Conservation (phyloP, 2,329 filamentous ascomycete species). For the Fusarium nygamai region DNA sequence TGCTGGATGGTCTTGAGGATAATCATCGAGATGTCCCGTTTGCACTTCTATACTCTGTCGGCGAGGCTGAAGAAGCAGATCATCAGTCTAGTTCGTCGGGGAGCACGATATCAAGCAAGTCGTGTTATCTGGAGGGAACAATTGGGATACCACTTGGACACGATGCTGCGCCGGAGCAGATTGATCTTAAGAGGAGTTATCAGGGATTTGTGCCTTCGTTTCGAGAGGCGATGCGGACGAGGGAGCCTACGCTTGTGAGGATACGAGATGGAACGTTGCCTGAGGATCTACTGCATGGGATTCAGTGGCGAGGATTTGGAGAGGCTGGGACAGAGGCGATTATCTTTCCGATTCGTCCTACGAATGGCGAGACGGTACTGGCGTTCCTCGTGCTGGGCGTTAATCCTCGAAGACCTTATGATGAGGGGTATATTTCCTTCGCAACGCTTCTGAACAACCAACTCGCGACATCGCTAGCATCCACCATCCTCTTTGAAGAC, state of each 20-base stretch:
- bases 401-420: constrained; percentile 74
- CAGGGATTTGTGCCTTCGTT: constrained; percentile 51
- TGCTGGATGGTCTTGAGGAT: constrained; percentile 47
- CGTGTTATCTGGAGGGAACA: constrained; percentile 49
- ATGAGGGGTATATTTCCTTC: constrained; percentile 73
- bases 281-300: constrained; percentile 63
- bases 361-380: constrained; percentile 70
- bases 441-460: constrained; percentile 57
- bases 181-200: constrained; percentile 49
- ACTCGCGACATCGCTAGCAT: constrained; percentile 70
- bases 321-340: constrained; percentile 70
- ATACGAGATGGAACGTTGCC: constrained; percentile 64
- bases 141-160: constrained; percentile 50
- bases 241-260: constrained; percentile 50
- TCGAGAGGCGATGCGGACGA: constrained; percentile 50
- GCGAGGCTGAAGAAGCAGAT: constrained; percentile 50
- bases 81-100: constrained; percentile 48
- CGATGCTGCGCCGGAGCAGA: constrained; percentile 44
- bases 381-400: constrained; percentile 74
- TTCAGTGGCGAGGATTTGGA: constrained; percentile 69
- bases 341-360: constrained; percentile 72
- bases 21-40: constrained; percentile 53
- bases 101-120: constrained; percentile 49
- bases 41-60: constrained; percentile 54
- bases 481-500: constrained; percentile 72